Percentiles rank a stretch among this genome's conserved stretches.
phyloP scores from a whole-genome alignment of 2,329 filamentous ascomycete genomes.

The Epichloe sibirici region DNA sequence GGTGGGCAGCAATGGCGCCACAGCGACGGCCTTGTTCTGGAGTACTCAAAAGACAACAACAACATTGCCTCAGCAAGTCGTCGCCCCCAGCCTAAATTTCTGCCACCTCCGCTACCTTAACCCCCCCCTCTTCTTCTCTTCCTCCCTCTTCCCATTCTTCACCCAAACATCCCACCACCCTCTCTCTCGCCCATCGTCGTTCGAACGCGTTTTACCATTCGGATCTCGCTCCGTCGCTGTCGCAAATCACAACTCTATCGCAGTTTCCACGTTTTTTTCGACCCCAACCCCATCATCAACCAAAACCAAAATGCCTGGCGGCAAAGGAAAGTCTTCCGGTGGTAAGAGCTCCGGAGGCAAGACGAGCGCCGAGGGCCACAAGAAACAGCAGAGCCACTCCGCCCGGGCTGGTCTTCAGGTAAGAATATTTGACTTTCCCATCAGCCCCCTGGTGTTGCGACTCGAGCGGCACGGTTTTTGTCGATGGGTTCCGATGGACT shows the following conservation, averaged over 20 bases:
- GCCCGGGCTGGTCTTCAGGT: conserved; percentile 93
- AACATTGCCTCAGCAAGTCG: background rate
- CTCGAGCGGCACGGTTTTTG: background rate
- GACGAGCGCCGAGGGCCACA: conserved; percentile 50
- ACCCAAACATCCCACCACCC: conserved; percentile 3
- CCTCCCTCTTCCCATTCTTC: conserved; percentile 1
- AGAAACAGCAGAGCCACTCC: conserved; percentile 92
- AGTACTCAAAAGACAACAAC: conserved; percentile 1
- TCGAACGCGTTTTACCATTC: conserved; percentile 3
- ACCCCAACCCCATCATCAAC: background rate
- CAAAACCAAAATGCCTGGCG: conserved; percentile 52
- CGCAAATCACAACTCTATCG: background rate
- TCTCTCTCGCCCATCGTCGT: background rate
- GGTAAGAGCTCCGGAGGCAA: conserved; percentile 82
- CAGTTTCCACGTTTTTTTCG: background rate
- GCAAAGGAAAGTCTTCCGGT: conserved; percentile 86
- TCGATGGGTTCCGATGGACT: background rate
- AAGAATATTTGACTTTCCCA: conserved; percentile 22
- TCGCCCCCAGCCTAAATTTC: conserved; percentile 10
- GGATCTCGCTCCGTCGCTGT: background rate
- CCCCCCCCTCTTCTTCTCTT: background rate
- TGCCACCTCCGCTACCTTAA: conserved; percentile 9
- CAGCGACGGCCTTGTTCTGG: background rate
- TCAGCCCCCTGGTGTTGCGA: conserved; percentile 3
- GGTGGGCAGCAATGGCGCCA: background rate